Conservation (phyloP, 2,329 filamentous ascomycete genomes). For the Parafenestella ontariensis region DNA sequence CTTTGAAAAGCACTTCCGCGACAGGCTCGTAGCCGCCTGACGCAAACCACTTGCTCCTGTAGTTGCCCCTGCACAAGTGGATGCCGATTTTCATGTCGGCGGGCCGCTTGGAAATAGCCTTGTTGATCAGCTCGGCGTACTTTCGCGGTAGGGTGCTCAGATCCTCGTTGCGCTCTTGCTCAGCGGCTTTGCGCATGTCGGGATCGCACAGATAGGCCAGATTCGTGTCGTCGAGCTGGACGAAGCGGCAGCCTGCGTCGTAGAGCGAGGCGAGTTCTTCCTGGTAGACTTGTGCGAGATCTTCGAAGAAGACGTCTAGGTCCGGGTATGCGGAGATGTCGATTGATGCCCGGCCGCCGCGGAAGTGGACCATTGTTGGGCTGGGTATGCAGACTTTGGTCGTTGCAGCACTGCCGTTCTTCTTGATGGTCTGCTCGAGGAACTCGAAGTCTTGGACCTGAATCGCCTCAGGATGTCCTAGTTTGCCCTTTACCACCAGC, state of each 20-base stretch:
- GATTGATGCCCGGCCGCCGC: constrained; percentile 62
- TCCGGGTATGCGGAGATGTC: constrained; percentile 61
- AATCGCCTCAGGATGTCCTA: constrained; percentile 60
- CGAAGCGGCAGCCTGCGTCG: constrained; percentile 62
- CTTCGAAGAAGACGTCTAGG: constrained; percentile 63
- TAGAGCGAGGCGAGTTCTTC: constrained; percentile 63
- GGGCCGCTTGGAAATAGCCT: constrained; percentile 60
- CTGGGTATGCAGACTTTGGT: constrained; percentile 65
- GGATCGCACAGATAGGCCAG: constrained; percentile 66
- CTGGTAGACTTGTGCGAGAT: constrained; percentile 63
- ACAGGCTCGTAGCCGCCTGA: constrained; percentile 66
- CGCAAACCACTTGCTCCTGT: constrained; percentile 64
- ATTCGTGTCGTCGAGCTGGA: constrained; percentile 67
- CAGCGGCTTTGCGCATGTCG: constrained; percentile 62
- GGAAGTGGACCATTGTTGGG: constrained; percentile 68
- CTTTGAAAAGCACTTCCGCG: constrained; percentile 64
- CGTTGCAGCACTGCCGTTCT: constrained; percentile 48
- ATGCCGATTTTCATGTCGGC: constrained; percentile 64
- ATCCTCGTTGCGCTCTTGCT: constrained; percentile 58
- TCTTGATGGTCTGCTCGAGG: constrained; percentile 57
- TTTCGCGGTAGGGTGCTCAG: constrained; percentile 58
- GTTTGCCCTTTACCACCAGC: constrained; percentile 62
- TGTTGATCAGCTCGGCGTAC: constrained; percentile 64
- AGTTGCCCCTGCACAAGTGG: constrained; percentile 65
- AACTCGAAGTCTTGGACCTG: constrained; percentile 65